These are phyloP conservation scores for Rhizopus delemar DNA, from an alignment of 371 early-diverging fungal species.

Conservation along the genomic window DNA sequence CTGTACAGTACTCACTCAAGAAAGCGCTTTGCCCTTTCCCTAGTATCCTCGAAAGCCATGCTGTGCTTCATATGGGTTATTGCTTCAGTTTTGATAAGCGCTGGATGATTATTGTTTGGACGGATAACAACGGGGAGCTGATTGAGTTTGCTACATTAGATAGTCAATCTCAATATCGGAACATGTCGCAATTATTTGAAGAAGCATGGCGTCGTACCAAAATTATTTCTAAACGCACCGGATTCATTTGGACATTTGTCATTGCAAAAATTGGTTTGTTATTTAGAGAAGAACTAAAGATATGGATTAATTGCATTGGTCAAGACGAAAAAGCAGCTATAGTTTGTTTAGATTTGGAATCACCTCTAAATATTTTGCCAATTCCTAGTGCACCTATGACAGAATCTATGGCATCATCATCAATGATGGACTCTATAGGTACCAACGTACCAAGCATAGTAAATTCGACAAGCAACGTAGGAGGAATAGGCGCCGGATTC, in stretches of 20 bases:
- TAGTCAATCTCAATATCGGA: slow-evolving; percentile 1
- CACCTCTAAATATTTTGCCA: slow-evolving; percentile 33
- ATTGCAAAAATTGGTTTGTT: slow-evolving; percentile 49
- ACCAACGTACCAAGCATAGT: slow-evolving; percentile 11
- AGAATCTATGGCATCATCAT: background rate
- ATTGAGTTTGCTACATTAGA: slow-evolving; percentile 46
- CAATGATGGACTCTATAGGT: background rate
- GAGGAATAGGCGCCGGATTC: background rate
- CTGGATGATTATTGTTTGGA: slow-evolving; percentile 63
- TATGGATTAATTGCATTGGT: slow-evolving; percentile 43
- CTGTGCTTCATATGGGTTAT: slow-evolving; percentile 59
- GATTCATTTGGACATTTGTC: slow-evolving; percentile 46
- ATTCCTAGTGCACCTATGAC: background rate
- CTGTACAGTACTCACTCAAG: slow-evolving; percentile 47
- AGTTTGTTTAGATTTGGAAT: slow-evolving; percentile 55
- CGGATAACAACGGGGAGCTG: slow-evolving; percentile 60
- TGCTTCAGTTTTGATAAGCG: slow-evolving; percentile 58
- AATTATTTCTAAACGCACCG: slow-evolving; percentile 32
- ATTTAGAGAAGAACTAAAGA: slow-evolving; percentile 45
- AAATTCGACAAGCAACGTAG: slow-evolving; percentile 4
- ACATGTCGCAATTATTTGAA: slow-evolving; percentile 25
- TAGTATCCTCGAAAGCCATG: slow-evolving; percentile 32
- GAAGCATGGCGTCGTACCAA: slow-evolving; percentile 48
- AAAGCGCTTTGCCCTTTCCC: slow-evolving; percentile 30
- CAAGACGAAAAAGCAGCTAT: slow-evolving; percentile 44